A percentile compares a stretch with the other conserved stretches of the same genome.
These are phyloP conservation scores for Protomyces gravidus DNA, from an alignment of 1,139 yeast genomes.

Conservation along the genomic window DNA sequence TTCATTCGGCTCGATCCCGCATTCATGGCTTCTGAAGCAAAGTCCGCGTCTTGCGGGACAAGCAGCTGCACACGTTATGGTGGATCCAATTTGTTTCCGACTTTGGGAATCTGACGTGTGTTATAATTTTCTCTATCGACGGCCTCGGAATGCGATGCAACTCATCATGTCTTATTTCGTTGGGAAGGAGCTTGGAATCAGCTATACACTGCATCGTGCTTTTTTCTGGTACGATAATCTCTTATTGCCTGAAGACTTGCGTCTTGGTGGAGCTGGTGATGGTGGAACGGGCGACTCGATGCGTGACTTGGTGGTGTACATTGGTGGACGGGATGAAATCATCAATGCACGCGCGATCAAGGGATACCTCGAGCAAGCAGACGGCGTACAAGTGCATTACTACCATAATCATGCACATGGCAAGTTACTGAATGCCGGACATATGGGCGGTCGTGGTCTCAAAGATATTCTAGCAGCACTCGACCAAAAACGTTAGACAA, in stretches of 20 bases:
- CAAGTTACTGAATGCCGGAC: slow-evolving; percentile 1
- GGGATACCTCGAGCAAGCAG: not conserved
- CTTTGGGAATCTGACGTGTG: slow-evolving; percentile 26
- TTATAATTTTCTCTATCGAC: slow-evolving; percentile 26
- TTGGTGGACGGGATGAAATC: slow-evolving; percentile 15
- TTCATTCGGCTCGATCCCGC: slow-evolving; percentile 24
- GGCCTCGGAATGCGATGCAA: slow-evolving; percentile 27
- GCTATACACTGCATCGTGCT: slow-evolving; percentile 25
- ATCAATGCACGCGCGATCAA: slow-evolving; percentile 1
- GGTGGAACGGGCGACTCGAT: not conserved
- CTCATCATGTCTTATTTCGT: slow-evolving; percentile 21
- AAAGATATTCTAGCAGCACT: slow-evolving; percentile 1
- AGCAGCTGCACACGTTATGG: slow-evolving; percentile 7
- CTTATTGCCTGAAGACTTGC: slow-evolving; percentile 23
- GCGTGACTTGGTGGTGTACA: slow-evolving; percentile 6
- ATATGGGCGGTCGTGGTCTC: slow-evolving; percentile 1
- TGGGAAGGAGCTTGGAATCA: slow-evolving; percentile 26
- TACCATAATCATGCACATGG: slow-evolving; percentile 16
- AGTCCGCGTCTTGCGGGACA: not conserved
- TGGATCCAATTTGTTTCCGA: slow-evolving; percentile 27
- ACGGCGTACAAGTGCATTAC: not conserved
- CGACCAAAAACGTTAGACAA: too few species aligned
- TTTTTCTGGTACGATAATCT: slow-evolving; percentile 29
- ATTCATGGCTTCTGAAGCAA: slow-evolving; percentile 21
- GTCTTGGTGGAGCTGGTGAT: not conserved